These are phyloP conservation scores for Penicillium sp. DNA, from an alignment of 2,329 filamentous ascomycete genomes.

Conservation along the genomic window DNA sequence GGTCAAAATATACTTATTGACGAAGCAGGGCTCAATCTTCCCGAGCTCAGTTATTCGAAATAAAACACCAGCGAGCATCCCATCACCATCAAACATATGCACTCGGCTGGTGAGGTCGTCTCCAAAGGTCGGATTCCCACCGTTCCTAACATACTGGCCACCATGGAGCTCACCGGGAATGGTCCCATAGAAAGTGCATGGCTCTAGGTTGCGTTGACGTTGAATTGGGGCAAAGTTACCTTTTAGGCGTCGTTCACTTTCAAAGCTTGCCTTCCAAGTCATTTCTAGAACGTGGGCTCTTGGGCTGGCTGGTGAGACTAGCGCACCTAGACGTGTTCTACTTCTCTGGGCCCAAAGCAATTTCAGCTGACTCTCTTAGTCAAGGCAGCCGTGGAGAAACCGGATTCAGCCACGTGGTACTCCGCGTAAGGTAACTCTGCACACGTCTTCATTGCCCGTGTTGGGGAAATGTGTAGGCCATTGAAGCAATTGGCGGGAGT, in stretches of 20 bases:
- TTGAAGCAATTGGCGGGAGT: not conserved
- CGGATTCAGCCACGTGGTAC: not conserved
- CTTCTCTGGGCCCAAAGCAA: not conserved
- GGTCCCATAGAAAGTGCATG: constrained; percentile 57
- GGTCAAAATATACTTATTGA: constrained; percentile 69
- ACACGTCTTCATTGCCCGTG: not conserved
- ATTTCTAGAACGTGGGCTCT: not conserved
- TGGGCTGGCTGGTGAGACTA: not conserved
- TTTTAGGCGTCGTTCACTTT: constrained; percentile 51
- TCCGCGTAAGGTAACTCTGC: not conserved
- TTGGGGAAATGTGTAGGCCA: not conserved
- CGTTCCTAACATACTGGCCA: constrained; percentile 72
- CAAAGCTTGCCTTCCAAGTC: not conserved
- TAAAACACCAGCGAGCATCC: constrained; percentile 69
- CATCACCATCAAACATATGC: constrained; percentile 76
- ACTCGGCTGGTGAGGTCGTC: constrained; percentile 63
- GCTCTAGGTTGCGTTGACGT: constrained; percentile 55
- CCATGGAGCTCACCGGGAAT: constrained; percentile 67
- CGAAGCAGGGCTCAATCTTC: constrained; percentile 60
- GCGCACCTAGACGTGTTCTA: not conserved
- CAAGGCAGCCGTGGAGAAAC: not conserved
- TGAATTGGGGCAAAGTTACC: constrained; percentile 71
- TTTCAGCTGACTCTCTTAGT: not conserved
- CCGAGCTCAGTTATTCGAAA: constrained; percentile 51
- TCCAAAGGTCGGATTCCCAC: constrained; percentile 62